Evolutionary conservation across 768 basidiomycete species (phyloP), one percentile per base, ranked within the genome.

Genomic region (Lenzites betulinus): DNA sequence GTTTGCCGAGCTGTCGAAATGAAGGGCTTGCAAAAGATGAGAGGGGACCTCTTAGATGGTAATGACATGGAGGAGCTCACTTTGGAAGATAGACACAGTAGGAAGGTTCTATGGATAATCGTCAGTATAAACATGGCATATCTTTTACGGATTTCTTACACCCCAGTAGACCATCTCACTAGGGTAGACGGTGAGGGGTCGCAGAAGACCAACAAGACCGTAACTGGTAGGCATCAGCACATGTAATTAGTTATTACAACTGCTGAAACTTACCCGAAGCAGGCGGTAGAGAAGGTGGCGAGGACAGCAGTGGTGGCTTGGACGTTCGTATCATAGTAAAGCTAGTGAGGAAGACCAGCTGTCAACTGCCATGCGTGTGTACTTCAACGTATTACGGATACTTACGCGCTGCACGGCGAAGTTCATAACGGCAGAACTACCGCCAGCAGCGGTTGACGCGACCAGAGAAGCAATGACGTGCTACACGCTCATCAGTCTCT

Each of bases 131-230:
- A 25, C 7, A 22, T n/a, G 13, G 20, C 43, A 26, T 8, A 18
- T 41, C 18, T 16, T 9, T 18, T 11, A 23, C 51, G 16, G 25
- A 30, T 12, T 11, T 74, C 79, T 60, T 66, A 83, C 83, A 43
- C 60, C 54, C 83, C 83, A 85, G 62, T 85, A 86, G 18, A 87
- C 83, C 83, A 83, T 83, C 67, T 84, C 83, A n/a, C 81, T 79
- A 0, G 83, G 83, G 66, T 85, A 84, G 7, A 86, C 83, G 0
- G 81, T 83, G 22, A 86, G 72, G 2, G 84, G 83, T 3, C 85
- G 80, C 11, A 86, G 71, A 3, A 88, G 64, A 3, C 86, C 86
- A 6, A 84, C 83, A 7, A 88, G 70, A 2, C 84, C 85, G 63
- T 85, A 86, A 18, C 84, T 84, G 44, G 59, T 38, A 43, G 51